Evolutionary conservation across 768 basidiomycete genomes (phyloP).

Genomic region (Sistotremastrum niveocremeum): DNA sequence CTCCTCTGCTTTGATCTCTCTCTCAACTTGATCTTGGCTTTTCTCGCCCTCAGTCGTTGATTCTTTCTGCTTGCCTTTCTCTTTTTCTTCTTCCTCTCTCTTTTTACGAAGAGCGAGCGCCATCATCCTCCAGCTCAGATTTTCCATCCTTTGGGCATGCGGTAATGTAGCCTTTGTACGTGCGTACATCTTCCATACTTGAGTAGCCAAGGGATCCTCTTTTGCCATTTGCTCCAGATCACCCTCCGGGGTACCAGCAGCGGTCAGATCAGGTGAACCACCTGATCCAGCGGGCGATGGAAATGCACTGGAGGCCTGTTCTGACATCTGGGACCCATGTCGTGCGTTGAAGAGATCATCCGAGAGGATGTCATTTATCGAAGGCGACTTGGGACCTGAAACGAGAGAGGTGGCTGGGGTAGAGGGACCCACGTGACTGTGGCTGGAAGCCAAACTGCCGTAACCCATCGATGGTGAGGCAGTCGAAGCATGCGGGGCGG

Average conservation of each 20-base stretch:
- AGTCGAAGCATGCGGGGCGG: constrained; percentile 26
- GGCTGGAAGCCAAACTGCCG: constrained; percentile 11
- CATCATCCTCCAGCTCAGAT: constrained; percentile 98
- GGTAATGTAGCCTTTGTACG: constrained; percentile 81
- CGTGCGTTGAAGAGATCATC: constrained; percentile 44
- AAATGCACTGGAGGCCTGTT: constrained; percentile 37
- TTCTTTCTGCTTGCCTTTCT: neutral
- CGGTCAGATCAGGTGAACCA: constrained; percentile 54
- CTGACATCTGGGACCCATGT: constrained; percentile 20
- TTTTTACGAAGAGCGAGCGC: constrained; percentile 85
- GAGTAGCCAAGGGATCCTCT: constrained; percentile 85
- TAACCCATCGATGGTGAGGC: constrained; percentile 24
- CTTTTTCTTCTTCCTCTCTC: constrained; percentile 53
- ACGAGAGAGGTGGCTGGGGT: constrained; percentile 22
- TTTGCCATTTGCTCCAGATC: constrained; percentile 58
- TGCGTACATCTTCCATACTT: constrained; percentile 96
- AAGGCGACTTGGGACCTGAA: constrained; percentile 23
- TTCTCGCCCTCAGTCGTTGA: no score
- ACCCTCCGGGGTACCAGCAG: constrained; percentile 26
- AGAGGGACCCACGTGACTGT: constrained; percentile 12
- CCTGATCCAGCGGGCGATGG: constrained; percentile 40
- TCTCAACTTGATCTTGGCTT: no score
- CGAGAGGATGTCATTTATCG: constrained; percentile 51
- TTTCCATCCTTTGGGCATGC: constrained; percentile 94
- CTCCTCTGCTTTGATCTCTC: no score